These are phyloP conservation scores for Amborella trichopoda DNA, from an alignment of 164 flowering plant species.

Conservation along the genomic window DNA sequence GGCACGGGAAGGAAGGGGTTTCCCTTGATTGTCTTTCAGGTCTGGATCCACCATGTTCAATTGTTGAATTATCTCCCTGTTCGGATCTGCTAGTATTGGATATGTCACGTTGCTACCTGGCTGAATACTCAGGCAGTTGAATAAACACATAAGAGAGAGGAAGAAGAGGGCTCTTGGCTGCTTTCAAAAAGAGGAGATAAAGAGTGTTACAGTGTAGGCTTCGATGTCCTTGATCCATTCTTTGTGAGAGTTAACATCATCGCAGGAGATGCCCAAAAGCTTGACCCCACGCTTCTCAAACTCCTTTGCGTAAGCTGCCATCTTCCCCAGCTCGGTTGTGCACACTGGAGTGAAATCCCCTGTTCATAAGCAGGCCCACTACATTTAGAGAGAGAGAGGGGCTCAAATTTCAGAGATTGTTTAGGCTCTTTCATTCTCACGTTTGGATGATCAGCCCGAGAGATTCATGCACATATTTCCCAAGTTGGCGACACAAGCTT, in stretches of 20 bases:
- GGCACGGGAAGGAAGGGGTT: constrained; percentile 56
- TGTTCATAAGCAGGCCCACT: constrained; percentile 6
- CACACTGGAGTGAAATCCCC: constrained; percentile 88
- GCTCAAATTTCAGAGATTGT: too few species aligned
- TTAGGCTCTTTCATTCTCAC: too few species aligned
- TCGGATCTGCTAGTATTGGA: constrained; percentile 69
- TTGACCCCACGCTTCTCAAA: constrained; percentile 53
- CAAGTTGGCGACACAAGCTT: too few species aligned
- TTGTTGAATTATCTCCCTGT: constrained; percentile 40
- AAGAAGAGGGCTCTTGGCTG: not conserved
- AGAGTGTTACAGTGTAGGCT: constrained; percentile 38
- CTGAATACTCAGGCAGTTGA: constrained; percentile 18
- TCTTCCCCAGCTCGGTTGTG: constrained; percentile 70
- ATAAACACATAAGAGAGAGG: not conserved
- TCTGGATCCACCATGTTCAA: constrained; percentile 96
- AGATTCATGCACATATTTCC: too few species aligned
- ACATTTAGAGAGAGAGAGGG: too few species aligned
- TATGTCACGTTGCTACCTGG: constrained; percentile 52
- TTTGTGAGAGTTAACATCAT: constrained; percentile 45
- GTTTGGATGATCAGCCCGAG: too few species aligned
- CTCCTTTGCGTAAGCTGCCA: constrained; percentile 45
- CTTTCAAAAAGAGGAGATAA: too few species aligned
- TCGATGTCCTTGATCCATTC: constrained; percentile 82
- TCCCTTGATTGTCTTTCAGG: constrained; percentile 47
- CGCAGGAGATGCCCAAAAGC: constrained; percentile 78